Percentiles rank a stretch among this genome's conserved stretches.
These are phyloP conservation scores for Fusarium cicatricum DNA, from an alignment of 2,329 filamentous ascomycete genomes.

Conservation along the genomic window DNA sequence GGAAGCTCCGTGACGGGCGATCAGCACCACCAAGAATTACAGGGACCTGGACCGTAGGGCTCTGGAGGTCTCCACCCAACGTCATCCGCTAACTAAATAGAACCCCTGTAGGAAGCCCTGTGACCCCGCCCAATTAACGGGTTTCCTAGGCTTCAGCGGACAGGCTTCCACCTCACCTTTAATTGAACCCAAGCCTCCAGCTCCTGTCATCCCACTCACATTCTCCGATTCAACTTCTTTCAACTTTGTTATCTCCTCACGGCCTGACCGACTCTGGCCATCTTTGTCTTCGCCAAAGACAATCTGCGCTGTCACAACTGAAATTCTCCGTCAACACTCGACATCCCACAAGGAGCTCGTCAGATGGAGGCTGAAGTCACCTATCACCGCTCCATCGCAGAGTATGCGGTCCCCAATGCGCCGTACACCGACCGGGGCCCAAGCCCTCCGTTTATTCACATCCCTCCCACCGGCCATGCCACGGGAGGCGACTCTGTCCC, in stretches of 20 bases:
- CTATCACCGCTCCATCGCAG: slow-evolving; percentile 18
- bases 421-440: slow-evolving; percentile 51
- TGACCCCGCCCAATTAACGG: too few relatives aligned
- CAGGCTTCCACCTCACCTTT: neutral
- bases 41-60: slow-evolving; percentile 12
- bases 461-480: slow-evolving; percentile 44
- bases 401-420: slow-evolving; percentile 39
- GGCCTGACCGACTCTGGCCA: neutral
- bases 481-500: slow-evolving; percentile 24
- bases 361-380: slow-evolving; percentile 20
- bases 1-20: too few relatives aligned
- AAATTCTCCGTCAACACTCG: neutral
- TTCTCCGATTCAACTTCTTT: neutral
- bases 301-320: neutral
- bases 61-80: slow-evolving; percentile 18
- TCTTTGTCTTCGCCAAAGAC: neutral
- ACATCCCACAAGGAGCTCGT: neutral
- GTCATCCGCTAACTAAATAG: slow-evolving; percentile 19
- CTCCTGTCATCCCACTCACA: too few relatives aligned
- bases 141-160: too few relatives aligned
- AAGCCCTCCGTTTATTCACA: slow-evolving; percentile 54
- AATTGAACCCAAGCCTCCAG: neutral
- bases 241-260: neutral
- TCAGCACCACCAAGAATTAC: neutral
- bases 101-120: slow-evolving; percentile 5